Base-by-base conservation (phyloP, 192 early-diverging fungal genomes). In the Entophlyctis luteolus region DNA sequence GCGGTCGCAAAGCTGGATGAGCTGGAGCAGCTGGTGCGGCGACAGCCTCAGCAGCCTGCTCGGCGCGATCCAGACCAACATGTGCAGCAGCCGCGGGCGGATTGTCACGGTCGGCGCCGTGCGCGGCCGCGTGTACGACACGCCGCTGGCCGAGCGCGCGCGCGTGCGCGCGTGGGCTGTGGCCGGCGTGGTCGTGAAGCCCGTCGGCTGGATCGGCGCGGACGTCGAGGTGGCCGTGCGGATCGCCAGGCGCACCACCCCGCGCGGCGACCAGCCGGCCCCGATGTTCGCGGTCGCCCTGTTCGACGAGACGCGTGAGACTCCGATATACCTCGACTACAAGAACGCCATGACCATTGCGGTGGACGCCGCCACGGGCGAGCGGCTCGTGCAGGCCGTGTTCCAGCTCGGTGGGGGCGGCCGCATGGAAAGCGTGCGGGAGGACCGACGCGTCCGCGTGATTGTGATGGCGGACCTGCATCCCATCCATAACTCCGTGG, bases 11-110 rank as follows among this genome's bases (percentile, higher is more conserved):
- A 50, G 47, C 25, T 63, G 62, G 62, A 63, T 63, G 62, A 50
- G 23, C 34, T 63, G 62, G 62, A 63, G 62, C 33, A 33, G 28
- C 23, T 63, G 62, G 62, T 63, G 62, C 46, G 62, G 62, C 12
- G 62, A 63, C 33, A 63, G 62, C n/a, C 25, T 63, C 8, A 49
- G 23, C n/a, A 49, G 46, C 18, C 33, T 63, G 42, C 48, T 63
- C 50, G 62, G 62, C 2, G 62, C 62, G 62, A 63, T 63, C 34
- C 62, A 63, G 25, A 63, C 62, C 8, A 63, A 63, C 47, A 63
- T 63, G 62, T 63, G 62, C 32, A 29, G 23, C 28, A 31, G 38
- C 10, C 42, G 62, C 14, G 62, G 62, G 3, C 14, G 62, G 62
- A 63, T 63, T 50, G 62, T 63, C 1, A 49, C 62, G 2, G 62